Evolutionary conservation across 2,329 filamentous ascomycete species (phyloP).

Genomic region (Pseudocercospora cruenta): DNA sequence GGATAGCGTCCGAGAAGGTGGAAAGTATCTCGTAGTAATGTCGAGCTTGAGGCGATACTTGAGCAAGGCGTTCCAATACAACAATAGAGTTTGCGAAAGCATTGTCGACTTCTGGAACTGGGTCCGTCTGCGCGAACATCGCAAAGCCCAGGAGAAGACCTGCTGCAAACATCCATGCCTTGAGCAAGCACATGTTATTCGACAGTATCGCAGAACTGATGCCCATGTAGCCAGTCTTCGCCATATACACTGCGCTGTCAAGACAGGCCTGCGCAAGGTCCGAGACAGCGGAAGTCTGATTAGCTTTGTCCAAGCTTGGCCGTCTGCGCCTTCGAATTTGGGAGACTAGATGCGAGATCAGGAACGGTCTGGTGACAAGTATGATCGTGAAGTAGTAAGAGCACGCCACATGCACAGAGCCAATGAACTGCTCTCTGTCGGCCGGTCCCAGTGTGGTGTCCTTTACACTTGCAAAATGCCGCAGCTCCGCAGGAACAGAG

Average conservation of each 20-base stretch:
- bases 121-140: conserved; percentile 55
- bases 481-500: conserved; percentile 24
- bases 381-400: conserved; percentile 64
- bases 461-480: conserved; percentile 29
- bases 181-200: conserved; percentile 63
- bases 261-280: conserved; percentile 58
- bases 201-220: conserved; percentile 48
- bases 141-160: conserved; percentile 61
- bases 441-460: conserved; percentile 22
- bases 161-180: conserved; percentile 59
- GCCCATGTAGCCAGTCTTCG: conserved; percentile 53
- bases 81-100: conserved; percentile 57
- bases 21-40: conserved; percentile 61
- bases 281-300: conserved; percentile 24
- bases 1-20: conserved; percentile 30
- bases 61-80: conserved; percentile 54
- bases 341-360: conserved; percentile 56
- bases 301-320: conserved; percentile 26
- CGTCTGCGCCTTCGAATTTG: conserved; percentile 30
- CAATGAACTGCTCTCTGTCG: conserved; percentile 29
- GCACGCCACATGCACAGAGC: conserved; percentile 57
- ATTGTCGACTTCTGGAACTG: conserved; percentile 50
- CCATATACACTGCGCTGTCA: conserved; percentile 59
- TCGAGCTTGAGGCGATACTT: conserved; percentile 58
- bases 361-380: conserved; percentile 58